A percentile compares a stretch with the other conserved stretches of the same genome.
Conservation (phyloP, 2,329 filamentous ascomycete species). For the Tolypocladium ophioglossoides region DNA sequence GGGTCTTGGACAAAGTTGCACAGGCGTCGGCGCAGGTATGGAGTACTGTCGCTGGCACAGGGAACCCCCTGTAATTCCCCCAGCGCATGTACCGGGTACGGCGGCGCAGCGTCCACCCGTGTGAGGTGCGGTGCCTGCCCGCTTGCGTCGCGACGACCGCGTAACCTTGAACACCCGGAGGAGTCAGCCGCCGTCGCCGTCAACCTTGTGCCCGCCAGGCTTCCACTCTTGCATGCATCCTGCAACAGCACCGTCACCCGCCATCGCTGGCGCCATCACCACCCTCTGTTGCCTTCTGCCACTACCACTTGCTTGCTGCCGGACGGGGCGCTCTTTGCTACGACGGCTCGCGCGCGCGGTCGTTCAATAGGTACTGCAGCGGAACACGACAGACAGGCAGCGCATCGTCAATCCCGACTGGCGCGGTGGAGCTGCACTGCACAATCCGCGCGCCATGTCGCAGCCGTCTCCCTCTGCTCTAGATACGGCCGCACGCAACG, state of each 20-base stretch:
- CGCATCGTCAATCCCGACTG: constrained; percentile 1
- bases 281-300: background rate
- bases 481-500: background rate
- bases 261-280: background rate
- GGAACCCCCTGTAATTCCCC: background rate
- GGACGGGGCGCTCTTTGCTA: background rate
- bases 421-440: background rate
- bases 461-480: background rate
- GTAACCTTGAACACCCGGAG: constrained; percentile 11
- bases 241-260: background rate
- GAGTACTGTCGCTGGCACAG: background rate
- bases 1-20: background rate
- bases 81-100: background rate
- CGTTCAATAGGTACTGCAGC: background rate
- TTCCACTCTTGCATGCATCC: background rate
- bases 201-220: constrained; percentile 1
- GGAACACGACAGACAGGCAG: background rate
- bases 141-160: constrained; percentile 20
- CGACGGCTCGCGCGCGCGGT: background rate
- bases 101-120: background rate
- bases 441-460: background rate
- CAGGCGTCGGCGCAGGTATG: background rate
- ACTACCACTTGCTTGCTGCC: background rate
- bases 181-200: constrained; percentile 3
- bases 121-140: constrained; percentile 1